Percentiles rank a stretch among this genome's conserved stretches.
These are phyloP conservation scores for Cystofilobasidium ferigula DNA, from an alignment of 768 basidiomycete genomes.

Conservation along the genomic window DNA sequence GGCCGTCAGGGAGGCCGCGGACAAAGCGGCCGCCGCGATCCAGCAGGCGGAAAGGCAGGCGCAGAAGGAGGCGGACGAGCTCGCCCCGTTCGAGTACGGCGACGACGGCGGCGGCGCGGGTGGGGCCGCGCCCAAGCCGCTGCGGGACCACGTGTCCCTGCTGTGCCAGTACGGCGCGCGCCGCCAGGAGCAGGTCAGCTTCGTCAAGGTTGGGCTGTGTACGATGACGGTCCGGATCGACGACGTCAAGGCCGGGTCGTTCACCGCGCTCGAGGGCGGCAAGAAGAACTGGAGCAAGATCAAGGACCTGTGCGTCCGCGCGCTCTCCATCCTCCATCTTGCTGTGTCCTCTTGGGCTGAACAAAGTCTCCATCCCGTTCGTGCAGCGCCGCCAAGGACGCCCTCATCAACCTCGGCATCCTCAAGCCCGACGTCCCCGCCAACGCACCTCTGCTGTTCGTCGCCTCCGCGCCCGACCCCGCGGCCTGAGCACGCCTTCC, in stretches of 20 bases:
- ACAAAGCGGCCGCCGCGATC: background rate
- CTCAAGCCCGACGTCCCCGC: background rate
- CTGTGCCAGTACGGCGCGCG: background rate
- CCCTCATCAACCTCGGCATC: background rate
- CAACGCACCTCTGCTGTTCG: too few relatives aligned
- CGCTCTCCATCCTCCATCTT: background rate
- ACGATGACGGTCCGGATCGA: background rate
- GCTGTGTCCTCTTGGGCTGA: background rate
- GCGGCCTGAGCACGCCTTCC: too few relatives aligned
- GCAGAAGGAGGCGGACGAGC: background rate
- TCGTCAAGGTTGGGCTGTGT: background rate
- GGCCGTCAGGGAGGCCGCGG: background rate
- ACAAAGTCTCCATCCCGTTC: background rate
- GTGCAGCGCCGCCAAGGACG: background rate
- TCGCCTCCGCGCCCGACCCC: too few relatives aligned
- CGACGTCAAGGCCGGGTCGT: background rate
- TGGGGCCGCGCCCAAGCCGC: background rate
- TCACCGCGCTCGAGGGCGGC: conserved; percentile 2
- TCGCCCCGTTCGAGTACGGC: background rate
- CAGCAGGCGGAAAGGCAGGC: background rate
- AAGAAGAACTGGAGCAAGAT: conserved; percentile 1
- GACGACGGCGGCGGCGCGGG: background rate
- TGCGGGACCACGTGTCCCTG: background rate
- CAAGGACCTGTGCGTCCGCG: background rate
- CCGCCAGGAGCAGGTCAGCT: background rate